Conservation (phyloP, 345 rosid genomes). For the Populus pruinosa region DNA sequence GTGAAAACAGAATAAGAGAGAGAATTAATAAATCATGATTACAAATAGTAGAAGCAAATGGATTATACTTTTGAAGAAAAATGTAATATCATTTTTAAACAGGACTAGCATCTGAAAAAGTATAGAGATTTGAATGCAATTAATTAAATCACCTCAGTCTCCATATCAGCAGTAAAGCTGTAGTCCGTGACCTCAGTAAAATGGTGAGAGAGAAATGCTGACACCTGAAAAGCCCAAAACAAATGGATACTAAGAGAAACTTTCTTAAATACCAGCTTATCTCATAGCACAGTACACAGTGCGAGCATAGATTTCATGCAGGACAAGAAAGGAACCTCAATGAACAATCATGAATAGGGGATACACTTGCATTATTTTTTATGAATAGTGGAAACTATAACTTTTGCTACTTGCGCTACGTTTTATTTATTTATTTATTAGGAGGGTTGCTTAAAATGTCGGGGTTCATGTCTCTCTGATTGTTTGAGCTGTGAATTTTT, state of each 20-base stretch:
- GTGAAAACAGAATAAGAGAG: neutral
- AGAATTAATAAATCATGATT: neutral
- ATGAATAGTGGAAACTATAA: too few relatives aligned
- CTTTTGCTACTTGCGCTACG: neutral
- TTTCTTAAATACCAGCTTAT: conserved; percentile 3
- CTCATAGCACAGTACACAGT: neutral
- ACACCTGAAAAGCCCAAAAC: conserved; percentile 51
- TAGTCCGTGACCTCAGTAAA: conserved; percentile 92
- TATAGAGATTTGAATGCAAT: neutral
- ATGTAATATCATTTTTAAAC: neutral
- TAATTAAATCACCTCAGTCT: conserved; percentile 65
- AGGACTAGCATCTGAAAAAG: neutral
- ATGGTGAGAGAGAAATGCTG: conserved; percentile 86
- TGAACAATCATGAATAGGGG: too few relatives aligned
- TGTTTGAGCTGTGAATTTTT: neutral
- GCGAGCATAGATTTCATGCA: neutral
- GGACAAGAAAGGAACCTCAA: neutral
- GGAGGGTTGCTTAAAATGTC: neutral
- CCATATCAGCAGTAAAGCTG: conserved; percentile 99
- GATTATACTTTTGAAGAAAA: too few relatives aligned
- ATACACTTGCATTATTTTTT: too few relatives aligned
- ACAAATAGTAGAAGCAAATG: neutral
- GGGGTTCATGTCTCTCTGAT: neutral
- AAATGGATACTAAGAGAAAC: neutral
- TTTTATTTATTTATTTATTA: too few relatives aligned